These are phyloP conservation scores for Aspergillus quadricinctus DNA, from an alignment of 2,329 filamentous ascomycete species.

Conservation along the genomic window DNA sequence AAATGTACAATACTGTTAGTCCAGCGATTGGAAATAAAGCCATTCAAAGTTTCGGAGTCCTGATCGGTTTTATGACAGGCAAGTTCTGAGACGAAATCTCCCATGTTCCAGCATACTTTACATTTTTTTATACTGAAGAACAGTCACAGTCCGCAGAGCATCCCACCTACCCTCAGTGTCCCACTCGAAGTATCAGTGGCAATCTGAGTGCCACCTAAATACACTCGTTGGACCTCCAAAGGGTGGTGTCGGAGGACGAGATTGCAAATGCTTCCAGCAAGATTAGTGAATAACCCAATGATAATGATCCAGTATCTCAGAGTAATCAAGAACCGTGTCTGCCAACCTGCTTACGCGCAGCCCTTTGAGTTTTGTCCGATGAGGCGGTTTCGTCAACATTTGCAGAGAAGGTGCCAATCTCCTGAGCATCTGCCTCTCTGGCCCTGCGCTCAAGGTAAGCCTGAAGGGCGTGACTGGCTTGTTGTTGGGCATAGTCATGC, in stretches of 20 bases:
- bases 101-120: background rate
- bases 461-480: background rate
- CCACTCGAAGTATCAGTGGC: no score
- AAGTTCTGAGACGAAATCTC: background rate
- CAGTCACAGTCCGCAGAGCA: background rate
- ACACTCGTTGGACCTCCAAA: background rate
- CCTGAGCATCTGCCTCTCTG: background rate
- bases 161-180: background rate
- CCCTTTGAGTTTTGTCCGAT: background rate
- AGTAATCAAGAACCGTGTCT: background rate
- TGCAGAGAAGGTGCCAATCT: background rate
- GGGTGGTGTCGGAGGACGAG: background rate
- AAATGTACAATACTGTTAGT: background rate
- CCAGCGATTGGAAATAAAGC: background rate
- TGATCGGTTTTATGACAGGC: background rate
- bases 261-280: background rate
- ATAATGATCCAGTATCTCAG: background rate
- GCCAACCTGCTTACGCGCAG: background rate
- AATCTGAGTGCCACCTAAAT: background rate
- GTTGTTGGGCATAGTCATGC: background rate
- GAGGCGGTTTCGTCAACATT: background rate
- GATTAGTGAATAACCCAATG: background rate
- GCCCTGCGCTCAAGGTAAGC: background rate
- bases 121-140: background rate
- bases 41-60: background rate